These are phyloP conservation scores for Nakaseomyces bracarensis DNA, from an alignment of 1,139 yeast species.

Conservation along the genomic window DNA sequence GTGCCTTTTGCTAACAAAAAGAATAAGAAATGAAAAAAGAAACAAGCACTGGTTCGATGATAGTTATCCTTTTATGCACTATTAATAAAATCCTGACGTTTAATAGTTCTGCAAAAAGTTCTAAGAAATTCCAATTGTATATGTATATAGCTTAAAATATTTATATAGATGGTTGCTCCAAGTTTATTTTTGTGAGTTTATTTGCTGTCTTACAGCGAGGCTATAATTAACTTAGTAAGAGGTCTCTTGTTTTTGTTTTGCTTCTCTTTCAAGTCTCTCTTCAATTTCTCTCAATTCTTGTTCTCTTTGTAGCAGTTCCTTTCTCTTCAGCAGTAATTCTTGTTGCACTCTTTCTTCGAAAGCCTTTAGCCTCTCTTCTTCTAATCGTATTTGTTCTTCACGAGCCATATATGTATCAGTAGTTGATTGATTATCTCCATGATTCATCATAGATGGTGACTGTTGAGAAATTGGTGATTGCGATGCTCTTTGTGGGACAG, in stretches of 20 bases:
- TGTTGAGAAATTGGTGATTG: slow-evolving; percentile 10
- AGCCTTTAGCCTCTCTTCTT: slow-evolving; percentile 69
- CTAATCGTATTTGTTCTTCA: slow-evolving; percentile 73
- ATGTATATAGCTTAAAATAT: no score
- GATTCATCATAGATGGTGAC: not conserved
- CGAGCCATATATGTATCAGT: slow-evolving; percentile 49
- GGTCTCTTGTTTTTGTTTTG: slow-evolving; percentile 21
- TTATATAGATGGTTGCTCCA: no score
- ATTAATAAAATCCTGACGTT: no score
- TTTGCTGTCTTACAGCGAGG: no score
- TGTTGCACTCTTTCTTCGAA: slow-evolving; percentile 85
- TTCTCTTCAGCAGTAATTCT: slow-evolving; percentile 75
- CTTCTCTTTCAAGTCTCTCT: slow-evolving; percentile 56
- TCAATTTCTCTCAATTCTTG: slow-evolving; percentile 79
- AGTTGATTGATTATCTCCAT: slow-evolving; percentile 6
- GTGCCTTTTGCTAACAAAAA: no score
- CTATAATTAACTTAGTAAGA: slow-evolving; percentile 8
- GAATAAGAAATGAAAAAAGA: not conserved
- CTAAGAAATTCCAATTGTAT: no score
- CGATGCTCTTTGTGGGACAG: slow-evolving; percentile 9
- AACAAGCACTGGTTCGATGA: not conserved
- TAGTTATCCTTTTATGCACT: no score
- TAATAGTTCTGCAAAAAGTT: no score
- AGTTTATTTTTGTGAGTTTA: no score
- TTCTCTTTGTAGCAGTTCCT: slow-evolving; percentile 80